Evolutionary conservation across 345 rosid species (phyloP).

Genomic region (Litchi chinensis): DNA sequence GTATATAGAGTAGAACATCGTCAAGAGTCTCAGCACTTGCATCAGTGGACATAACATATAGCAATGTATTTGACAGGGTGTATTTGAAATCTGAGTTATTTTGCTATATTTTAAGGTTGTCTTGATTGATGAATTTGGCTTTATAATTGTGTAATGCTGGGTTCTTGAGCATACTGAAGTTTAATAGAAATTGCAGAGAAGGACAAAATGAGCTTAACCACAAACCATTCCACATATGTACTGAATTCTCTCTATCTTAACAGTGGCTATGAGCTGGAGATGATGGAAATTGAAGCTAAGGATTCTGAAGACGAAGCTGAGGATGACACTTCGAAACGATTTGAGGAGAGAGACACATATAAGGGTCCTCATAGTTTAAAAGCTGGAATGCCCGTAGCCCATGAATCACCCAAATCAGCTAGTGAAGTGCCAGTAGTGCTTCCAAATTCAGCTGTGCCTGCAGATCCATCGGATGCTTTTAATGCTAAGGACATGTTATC

Average conservation of each 20-base stretch:
- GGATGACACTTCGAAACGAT: conserved; percentile 38
- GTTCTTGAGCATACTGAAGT: neutral
- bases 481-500: conserved; percentile 27
- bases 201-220: neutral
- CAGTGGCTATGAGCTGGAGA: conserved; percentile 84
- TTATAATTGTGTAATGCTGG: neutral
- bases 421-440: conserved; percentile 27
- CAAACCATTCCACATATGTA: neutral
- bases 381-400: conserved; percentile 32
- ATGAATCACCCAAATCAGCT: conserved; percentile 32
- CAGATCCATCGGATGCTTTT: conserved; percentile 29
- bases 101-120: neutral
- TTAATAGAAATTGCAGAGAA: neutral
- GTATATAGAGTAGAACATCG: neutral
- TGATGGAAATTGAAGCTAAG: conserved; percentile 83
- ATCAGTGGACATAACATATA: neutral
- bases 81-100: neutral
- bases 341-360: conserved; percentile 25
- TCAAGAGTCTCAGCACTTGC: neutral
- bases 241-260: conserved; percentile 13
- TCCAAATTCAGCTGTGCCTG: conserved; percentile 24
- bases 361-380: conserved; percentile 53
- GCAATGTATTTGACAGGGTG: neutral
- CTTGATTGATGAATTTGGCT: neutral
- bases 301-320: conserved; percentile 90